Evolutionary conservation across 352 stramenopile species (phyloP), one percentile per base, ranked within the genome.

Genomic region (Pythium apleroticum): DNA sequence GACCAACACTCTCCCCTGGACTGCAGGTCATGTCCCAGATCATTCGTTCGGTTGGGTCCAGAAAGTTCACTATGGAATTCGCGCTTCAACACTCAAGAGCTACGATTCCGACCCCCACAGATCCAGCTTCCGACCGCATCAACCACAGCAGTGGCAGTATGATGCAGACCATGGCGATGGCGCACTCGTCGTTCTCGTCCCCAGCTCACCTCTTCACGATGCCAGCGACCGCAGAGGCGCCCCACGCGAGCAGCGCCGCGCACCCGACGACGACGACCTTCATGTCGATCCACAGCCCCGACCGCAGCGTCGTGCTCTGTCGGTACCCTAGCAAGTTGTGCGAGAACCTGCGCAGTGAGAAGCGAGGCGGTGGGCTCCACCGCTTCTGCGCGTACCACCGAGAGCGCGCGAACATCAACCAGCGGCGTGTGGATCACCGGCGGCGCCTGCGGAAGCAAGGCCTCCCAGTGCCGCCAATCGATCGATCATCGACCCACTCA

Each of bases 321-420:
- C 50, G 57, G 5, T 73, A 73, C 48, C 53, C 66, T 0, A 68
- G 52, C 57, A 73, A 73, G 43, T 19, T 64, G 2, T 73, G 66
- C 46, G 52, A 60, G 7, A 73, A 69, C 33, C 6, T 57, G 12
- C 66, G 66, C 39, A 66, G 43, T 19, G 52, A 66, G 10, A 69
- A 69, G 43, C 60, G 61, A 19, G 54, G 49, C 10, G 66, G 66
- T 3, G 55, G 55, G 1, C 60, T 73, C 41, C 66, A 73, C 54
- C 52, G 50, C 35, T 60, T 73, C 30, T 73, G 66, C 46, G 60
- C 65, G 19, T 65, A 57, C 54, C 66, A 73, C 37, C 60, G 66
- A 4, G 45, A 64, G 24, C 65, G 65, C 37, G 66, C 66, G 17
- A 73, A 73, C 20, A 52, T 54, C 25, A 64, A 69, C 22, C 66